A percentile compares a stretch with the other conserved stretches of the same genome.
These are phyloP conservation scores for Gaertneriomyces sp. DNA, from an alignment of 192 early-diverging fungal genomes.

Conservation along the genomic window DNA sequence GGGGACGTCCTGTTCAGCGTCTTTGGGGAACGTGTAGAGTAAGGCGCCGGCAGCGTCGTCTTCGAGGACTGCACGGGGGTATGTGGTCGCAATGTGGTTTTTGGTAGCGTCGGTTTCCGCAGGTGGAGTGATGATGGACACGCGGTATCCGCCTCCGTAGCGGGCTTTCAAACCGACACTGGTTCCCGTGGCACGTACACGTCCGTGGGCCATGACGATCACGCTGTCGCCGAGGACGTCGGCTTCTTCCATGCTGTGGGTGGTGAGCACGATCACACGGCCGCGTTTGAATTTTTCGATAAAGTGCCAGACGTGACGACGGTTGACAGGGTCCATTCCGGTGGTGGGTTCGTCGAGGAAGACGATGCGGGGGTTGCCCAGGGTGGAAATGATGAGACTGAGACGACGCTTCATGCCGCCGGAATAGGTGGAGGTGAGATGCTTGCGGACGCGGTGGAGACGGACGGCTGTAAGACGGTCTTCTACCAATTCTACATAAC, in stretches of 20 bases:
- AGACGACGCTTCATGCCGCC: constrained; percentile 73
- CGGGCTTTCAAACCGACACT: constrained; percentile 70
- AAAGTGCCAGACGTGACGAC: constrained; percentile 73
- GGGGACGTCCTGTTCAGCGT: not conserved
- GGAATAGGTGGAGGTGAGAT: constrained; percentile 62
- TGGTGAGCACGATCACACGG: constrained; percentile 67
- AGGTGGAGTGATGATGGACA: constrained; percentile 59
- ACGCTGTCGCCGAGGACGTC: constrained; percentile 61
- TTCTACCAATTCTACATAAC: constrained; percentile 53
- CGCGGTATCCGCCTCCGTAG: constrained; percentile 69
- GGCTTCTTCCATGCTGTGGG: constrained; percentile 72
- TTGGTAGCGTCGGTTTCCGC: constrained; percentile 47
- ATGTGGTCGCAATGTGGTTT: constrained; percentile 36
- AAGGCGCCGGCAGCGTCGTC: constrained; percentile 69
- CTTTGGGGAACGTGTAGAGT: constrained; percentile 60
- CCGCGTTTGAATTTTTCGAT: constrained; percentile 73
- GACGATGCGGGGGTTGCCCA: constrained; percentile 67
- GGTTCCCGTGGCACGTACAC: constrained; percentile 64
- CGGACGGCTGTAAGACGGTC: constrained; percentile 66
- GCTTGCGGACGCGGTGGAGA: constrained; percentile 62
- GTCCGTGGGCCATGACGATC: constrained; percentile 72
- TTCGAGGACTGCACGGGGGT: constrained; percentile 56
- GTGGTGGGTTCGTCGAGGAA: constrained; percentile 66
- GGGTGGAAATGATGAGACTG: constrained; percentile 67
- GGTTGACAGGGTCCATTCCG: constrained; percentile 80